Base-by-base conservation (phyloP, 1,284 basidiomycete genomes). In the Ceraceosorus bombacis region DNA sequence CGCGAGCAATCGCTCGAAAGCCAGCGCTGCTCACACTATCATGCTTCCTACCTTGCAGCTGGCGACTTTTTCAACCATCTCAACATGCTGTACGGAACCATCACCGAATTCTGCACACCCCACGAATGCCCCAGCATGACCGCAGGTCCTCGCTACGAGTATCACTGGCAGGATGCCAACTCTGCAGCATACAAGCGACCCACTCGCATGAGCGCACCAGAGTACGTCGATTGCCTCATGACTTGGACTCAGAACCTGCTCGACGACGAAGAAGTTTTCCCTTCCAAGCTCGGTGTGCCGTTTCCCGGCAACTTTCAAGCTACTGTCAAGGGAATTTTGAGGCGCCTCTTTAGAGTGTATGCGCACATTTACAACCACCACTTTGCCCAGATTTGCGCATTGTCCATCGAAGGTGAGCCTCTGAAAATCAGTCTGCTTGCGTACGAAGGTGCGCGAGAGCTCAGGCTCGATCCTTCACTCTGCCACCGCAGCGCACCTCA, bases 361-460 rank as follows among this genome's bases (percentile, higher is more conserved):
- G 95, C 93, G 27, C 95, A 99, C 79, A 86, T 98, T 73, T 99
- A 99, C 82, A 95, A 94, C 82, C 93, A 93, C 72, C 95, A 99
- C 80, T 98, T 99, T 79, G 94, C 97, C 72, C 94, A 97, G 76
- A 90, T 98, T 63, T 98, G 94, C 78, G 95, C 94, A 6, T 81
- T 99, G 54, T 92, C 92, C 12, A 96, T 99, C 63, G 95, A 98
- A 84, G 92, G 92, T 94, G 67, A 55, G 81, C 68, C 13, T 40
- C 37, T 27, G 6, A 41, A 37, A 27, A 15, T 10, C n/a, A 12
- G 27, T 27, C 27, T 27, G 27, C 43, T 46, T 46, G 43, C 43
- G 15, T 4, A 10, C 43, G 43, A 15, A 46, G 9, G 43, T 46
- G 43, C 27, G 27, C 27, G 27, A 3, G 27, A 27, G 27, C 27